Conservation (phyloP, 2,329 filamentous ascomycete species). For the Xylaria polymorpha region DNA sequence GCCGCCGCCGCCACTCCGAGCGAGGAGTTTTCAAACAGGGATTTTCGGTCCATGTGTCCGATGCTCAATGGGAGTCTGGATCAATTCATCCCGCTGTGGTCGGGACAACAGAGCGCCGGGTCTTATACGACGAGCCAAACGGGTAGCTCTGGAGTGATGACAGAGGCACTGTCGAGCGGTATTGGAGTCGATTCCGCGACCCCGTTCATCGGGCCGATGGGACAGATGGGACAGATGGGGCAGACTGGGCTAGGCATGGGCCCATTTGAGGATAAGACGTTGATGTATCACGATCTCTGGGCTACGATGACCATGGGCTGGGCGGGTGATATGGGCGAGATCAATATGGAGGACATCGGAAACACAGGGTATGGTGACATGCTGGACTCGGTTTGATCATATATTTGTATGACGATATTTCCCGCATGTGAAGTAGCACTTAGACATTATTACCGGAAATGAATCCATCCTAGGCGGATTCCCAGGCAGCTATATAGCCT, state of each 20-base stretch:
- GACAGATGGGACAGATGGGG: slow-evolving; percentile 29
- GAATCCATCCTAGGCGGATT: background rate
- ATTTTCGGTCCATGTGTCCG: slow-evolving; percentile 54
- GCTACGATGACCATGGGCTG: slow-evolving; percentile 46
- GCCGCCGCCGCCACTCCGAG: slow-evolving; percentile 20
- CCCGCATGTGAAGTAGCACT: background rate
- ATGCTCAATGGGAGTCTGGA: slow-evolving; percentile 64
- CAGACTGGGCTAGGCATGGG: slow-evolving; percentile 21
- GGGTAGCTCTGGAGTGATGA: slow-evolving; percentile 18
- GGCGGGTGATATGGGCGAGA: slow-evolving; percentile 35
- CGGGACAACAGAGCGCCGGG: slow-evolving; percentile 50
- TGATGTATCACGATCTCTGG: slow-evolving; percentile 44
- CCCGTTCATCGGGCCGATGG: slow-evolving; percentile 21
- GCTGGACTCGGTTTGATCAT: slow-evolving; percentile 28
- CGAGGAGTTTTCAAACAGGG: slow-evolving; percentile 32
- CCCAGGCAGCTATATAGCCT: background rate
- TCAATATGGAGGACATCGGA: slow-evolving; percentile 35
- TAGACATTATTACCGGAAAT: background rate
- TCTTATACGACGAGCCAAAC: slow-evolving; percentile 25
- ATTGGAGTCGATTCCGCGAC: slow-evolving; percentile 4
- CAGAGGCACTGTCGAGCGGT: slow-evolving; percentile 17
- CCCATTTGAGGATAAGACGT: slow-evolving; percentile 25
- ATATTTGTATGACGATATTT: slow-evolving; percentile 1
- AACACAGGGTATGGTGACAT: slow-evolving; percentile 29
- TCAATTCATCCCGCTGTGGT: slow-evolving; percentile 60